A percentile compares a stretch with the other conserved stretches of the same genome.
Conservation (phyloP, 805 yeast species). For the Kluyveromyces wickerhamii region DNA sequence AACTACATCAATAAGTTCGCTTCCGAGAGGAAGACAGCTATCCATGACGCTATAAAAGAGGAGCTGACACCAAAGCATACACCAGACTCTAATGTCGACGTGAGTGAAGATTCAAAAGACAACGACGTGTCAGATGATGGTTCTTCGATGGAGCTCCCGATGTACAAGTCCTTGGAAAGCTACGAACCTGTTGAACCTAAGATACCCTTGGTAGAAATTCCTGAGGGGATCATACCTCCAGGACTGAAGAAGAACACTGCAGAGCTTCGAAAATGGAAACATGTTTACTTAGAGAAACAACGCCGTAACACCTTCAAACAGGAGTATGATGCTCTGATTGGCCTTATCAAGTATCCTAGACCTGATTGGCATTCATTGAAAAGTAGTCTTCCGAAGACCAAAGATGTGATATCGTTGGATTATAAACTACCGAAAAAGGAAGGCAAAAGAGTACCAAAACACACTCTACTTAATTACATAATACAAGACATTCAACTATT, state of each 20-base stretch:
- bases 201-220: constrained; percentile 22
- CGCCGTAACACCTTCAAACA: constrained; percentile 25
- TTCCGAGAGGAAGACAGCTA: no score
- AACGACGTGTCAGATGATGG: no score
- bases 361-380: background rate
- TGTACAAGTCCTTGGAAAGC: background rate
- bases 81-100: no score
- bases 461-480: constrained; percentile 22
- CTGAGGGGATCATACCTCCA: constrained; percentile 18
- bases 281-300: constrained; percentile 26
- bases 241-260: constrained; percentile 15
- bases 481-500: constrained; percentile 26
- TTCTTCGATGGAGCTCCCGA: background rate
- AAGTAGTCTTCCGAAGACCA: background rate
- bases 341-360: constrained; percentile 18
- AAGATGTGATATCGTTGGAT: constrained; percentile 5
- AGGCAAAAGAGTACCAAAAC: constrained; percentile 28
- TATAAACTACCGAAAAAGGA: constrained; percentile 7
- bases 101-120: no score
- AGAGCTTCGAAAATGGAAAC: constrained; percentile 26
- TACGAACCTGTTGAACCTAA: constrained; percentile 7
- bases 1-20: no score
- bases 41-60: no score
- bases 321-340: constrained; percentile 23
- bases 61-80: no score